These are phyloP conservation scores for Taphrina confusa DNA, from an alignment of 1,139 yeast species.

Conservation along the genomic window DNA sequence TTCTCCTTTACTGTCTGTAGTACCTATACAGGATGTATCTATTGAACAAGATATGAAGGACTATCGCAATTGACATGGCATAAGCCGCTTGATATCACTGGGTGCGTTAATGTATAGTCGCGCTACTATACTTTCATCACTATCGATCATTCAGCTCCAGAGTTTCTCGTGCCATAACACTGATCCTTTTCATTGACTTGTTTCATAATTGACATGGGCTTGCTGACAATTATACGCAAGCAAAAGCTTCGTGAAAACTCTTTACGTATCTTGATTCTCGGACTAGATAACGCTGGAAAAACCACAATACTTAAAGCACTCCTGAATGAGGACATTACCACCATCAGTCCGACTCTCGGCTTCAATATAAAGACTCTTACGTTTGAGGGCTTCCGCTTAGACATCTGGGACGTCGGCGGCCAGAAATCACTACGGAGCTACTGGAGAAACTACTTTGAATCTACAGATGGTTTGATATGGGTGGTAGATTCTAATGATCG, in stretches of 20 bases:
- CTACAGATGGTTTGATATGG: conserved; percentile 84
- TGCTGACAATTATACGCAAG: conserved; percentile 74
- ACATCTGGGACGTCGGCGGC: conserved; percentile 85
- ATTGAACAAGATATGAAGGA: too few species aligned
- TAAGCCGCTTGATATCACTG: too few species aligned
- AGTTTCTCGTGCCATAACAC: too few species aligned
- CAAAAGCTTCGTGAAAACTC: conserved; percentile 80
- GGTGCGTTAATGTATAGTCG: too few species aligned
- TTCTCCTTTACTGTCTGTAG: too few species aligned
- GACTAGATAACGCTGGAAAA: conserved; percentile 88
- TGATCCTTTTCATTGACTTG: too few species aligned
- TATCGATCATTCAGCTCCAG: too few species aligned
- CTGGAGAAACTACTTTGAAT: conserved; percentile 90
- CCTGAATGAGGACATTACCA: conserved; percentile 46
- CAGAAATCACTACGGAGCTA: conserved; percentile 74
- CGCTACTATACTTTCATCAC: too few species aligned
- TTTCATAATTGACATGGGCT: too few species aligned
- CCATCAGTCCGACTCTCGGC: conserved; percentile 60
- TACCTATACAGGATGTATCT: too few species aligned
- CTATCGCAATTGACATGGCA: too few species aligned
- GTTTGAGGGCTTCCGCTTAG: conserved; percentile 47
- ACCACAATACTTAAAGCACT: conserved; percentile 69
- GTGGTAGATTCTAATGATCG: conserved; percentile 78
- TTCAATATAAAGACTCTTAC: conserved; percentile 49
- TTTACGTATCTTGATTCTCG: conserved; percentile 70